phyloP scores from a whole-genome alignment of 306 rosid genomes.

The Sicyos baderoa region DNA sequence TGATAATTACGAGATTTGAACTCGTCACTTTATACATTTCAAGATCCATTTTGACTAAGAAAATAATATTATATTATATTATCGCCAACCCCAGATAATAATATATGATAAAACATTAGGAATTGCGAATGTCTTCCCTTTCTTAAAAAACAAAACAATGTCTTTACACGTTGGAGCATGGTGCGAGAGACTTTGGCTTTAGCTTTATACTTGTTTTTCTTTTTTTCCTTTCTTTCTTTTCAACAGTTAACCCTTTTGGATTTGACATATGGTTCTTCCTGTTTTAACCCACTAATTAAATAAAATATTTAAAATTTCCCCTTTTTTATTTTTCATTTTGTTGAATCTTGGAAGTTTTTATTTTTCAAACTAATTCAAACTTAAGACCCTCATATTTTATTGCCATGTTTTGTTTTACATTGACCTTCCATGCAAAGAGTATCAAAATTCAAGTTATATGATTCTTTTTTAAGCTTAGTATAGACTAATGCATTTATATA shows the following conservation, averaged over 20 bases:
- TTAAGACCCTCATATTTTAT: neutral
- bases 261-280: conserved; percentile 17
- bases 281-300: neutral
- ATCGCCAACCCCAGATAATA: too few species aligned
- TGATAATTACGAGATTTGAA: too few species aligned
- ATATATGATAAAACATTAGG: too few species aligned
- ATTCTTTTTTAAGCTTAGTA: neutral
- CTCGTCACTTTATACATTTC: too few species aligned
- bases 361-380: neutral
- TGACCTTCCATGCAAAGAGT: conserved; percentile 2
- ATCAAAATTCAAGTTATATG: neutral
- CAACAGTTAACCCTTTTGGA: neutral
- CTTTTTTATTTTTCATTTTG: neutral
- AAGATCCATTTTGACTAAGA: too few species aligned
- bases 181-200: conserved; percentile 6
- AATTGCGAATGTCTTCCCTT: neutral
- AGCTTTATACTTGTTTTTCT: conserved; percentile 15
- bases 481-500: neutral
- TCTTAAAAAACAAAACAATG: neutral
- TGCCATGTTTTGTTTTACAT: neutral
- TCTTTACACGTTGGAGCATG: conserved; percentile 12
- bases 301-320: neutral
- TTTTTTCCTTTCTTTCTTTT: neutral
- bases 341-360: neutral
- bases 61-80: too few species aligned